Evolutionary conservation across 345 rosid genomes (phyloP).

Genomic region (Acer negundo): DNA sequence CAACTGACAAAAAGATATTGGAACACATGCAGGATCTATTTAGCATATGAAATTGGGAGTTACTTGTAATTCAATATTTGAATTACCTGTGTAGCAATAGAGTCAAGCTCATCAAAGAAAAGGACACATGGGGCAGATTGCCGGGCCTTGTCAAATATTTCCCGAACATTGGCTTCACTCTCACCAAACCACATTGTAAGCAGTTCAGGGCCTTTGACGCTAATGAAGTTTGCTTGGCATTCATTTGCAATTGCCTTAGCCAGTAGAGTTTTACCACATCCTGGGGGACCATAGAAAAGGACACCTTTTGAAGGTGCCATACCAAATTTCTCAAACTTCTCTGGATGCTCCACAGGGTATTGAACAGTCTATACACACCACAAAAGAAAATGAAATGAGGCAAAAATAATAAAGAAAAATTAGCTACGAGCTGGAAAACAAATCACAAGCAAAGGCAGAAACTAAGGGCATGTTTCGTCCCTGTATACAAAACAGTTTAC

Average conservation of each 20-base stretch:
- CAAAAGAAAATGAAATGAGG: neutral
- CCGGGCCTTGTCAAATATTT: conserved; percentile 72
- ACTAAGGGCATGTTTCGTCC: neutral
- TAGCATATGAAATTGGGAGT: neutral
- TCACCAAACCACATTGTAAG: conserved; percentile 85
- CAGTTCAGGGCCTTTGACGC: conserved; percentile 73
- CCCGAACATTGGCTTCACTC: conserved; percentile 77
- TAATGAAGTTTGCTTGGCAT: conserved; percentile 76
- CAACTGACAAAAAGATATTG: neutral
- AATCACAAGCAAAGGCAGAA: neutral
- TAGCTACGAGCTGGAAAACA: conserved; percentile 3
- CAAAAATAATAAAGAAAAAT: neutral
- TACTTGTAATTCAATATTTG: neutral
- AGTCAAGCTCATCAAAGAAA: conserved; percentile 82
- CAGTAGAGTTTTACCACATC: conserved; percentile 70
- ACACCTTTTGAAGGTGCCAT: conserved; percentile 84
- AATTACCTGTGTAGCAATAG: conserved; percentile 71
- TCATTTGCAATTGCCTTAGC: conserved; percentile 74
- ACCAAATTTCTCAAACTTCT: conserved; percentile 75
- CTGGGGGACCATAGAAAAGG: conserved; percentile 74
- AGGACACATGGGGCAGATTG: conserved; percentile 77
- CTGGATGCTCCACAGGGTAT: conserved; percentile 85
- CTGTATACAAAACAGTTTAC: too few relatives aligned
- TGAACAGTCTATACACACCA: conserved; percentile 53
- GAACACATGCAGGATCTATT: neutral